A percentile compares a stretch with the other conserved stretches of the same genome.
Evolutionary conservation across 345 rosid genomes (phyloP).

Genomic region (Heritiera fomes): DNA sequence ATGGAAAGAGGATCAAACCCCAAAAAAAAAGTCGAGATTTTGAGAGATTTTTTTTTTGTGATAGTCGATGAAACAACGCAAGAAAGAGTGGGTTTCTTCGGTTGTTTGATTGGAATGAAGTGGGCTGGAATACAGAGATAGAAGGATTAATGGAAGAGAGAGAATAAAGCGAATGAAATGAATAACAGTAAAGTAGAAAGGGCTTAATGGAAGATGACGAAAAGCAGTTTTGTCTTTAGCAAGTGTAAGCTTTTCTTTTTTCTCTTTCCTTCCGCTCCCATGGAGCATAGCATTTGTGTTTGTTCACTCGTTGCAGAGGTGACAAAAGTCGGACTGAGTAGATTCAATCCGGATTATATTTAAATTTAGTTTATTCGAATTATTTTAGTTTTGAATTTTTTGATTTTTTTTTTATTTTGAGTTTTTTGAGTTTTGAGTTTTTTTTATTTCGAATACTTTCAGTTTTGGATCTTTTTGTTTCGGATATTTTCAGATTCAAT

Average conservation of each 20-base stretch:
- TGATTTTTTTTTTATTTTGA: no score
- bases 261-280: slow-evolving; percentile 1
- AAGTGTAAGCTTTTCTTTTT: not conserved
- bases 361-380: no score
- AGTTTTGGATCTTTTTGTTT: no score
- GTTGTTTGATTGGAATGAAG: slow-evolving; percentile 17
- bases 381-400: no score
- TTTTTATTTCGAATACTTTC: no score
- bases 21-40: not conserved
- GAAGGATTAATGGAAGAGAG: not conserved
- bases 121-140: not conserved
- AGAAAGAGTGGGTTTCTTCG: slow-evolving; percentile 5
- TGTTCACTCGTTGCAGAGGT: no score
- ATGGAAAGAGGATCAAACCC: not conserved
- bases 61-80: not conserved
- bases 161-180: not conserved
- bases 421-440: no score
- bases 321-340: no score
- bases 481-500: no score
- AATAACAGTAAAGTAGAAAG: not conserved
- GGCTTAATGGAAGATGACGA: slow-evolving; percentile 26
- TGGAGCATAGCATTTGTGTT: not conserved
- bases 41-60: slow-evolving; percentile 12
- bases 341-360: no score
- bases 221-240: slow-evolving; percentile 39